phyloP scores from a whole-genome alignment of 2,329 filamentous ascomycete species.

The Parafenestella ontariensis region DNA sequence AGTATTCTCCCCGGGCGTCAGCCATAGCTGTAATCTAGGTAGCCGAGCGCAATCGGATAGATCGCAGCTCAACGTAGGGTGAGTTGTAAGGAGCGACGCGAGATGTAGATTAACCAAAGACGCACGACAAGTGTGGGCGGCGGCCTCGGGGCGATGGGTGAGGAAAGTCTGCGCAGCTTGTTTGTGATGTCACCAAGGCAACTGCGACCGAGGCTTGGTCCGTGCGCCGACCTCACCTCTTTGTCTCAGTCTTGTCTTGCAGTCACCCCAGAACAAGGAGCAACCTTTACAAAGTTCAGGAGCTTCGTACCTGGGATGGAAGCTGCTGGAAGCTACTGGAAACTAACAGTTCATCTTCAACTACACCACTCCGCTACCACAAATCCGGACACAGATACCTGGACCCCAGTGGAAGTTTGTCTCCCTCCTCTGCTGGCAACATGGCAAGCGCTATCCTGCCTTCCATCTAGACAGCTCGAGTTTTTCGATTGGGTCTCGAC shows the following conservation, averaged over 20 bases:
- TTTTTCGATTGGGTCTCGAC: too few species aligned
- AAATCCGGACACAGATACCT: too few species aligned
- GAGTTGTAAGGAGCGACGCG: background rate
- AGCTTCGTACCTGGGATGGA: too few species aligned
- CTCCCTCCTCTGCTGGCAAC: too few species aligned
- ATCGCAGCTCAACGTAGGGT: background rate
- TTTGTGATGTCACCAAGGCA: conserved; percentile 34
- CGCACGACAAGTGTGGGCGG: background rate
- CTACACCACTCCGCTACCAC: too few species aligned
- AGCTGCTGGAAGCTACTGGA: too few species aligned
- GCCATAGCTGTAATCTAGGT: conserved; percentile 29
- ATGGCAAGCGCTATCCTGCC: too few species aligned
- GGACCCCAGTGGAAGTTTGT: too few species aligned
- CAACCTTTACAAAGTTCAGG: too few species aligned
- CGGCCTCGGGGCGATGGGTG: conserved; percentile 4
- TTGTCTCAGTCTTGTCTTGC: background rate
- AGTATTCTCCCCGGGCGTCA: conserved; percentile 45
- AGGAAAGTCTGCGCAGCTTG: conserved; percentile 22
- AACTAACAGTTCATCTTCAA: too few species aligned
- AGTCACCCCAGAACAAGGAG: too few species aligned
- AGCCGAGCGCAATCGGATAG: background rate
- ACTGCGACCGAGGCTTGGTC: conserved; percentile 6
- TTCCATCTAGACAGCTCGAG: too few species aligned
- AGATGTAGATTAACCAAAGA: background rate
- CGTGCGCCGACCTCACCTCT: background rate